Evolutionary conservation across 202 grass and related monocot genomes (phyloP).

Genomic region (Panicum virgatum): DNA sequence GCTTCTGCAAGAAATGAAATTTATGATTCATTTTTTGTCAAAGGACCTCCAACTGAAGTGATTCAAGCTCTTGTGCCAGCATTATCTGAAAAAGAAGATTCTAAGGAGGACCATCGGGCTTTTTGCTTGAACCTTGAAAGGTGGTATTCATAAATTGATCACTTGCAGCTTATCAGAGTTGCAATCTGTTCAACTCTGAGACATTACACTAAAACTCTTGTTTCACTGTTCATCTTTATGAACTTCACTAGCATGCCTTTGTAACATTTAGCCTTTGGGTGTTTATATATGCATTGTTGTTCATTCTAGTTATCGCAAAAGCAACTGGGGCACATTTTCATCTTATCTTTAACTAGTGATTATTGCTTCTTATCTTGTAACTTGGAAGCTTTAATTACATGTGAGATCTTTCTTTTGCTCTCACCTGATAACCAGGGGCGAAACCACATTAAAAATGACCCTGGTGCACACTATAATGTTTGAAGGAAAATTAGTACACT

Average conservation of each 20-base stretch:
- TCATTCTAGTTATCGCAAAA: not conserved
- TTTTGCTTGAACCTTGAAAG: slow-evolving; percentile 80
- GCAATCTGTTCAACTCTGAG: not conserved
- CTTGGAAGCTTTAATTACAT: not conserved
- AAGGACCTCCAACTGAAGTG: slow-evolving; percentile 83
- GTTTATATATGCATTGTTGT: not conserved
- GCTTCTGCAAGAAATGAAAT: slow-evolving; percentile 64
- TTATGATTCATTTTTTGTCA: slow-evolving; percentile 91
- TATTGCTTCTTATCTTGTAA: not conserved
- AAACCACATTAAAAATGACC: too few relatives aligned
- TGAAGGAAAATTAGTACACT: too few relatives aligned
- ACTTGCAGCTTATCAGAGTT: slow-evolving; percentile 10
- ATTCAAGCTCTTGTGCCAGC: slow-evolving; percentile 76
- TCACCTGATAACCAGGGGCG: not conserved
- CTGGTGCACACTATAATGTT: too few relatives aligned
- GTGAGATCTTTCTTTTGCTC: not conserved
- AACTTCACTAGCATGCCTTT: not conserved
- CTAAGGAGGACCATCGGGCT: slow-evolving; percentile 61
- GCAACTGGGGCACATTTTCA: slow-evolving; percentile 22
- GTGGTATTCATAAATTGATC: slow-evolving; percentile 38
- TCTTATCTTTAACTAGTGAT: slow-evolving; percentile 17
- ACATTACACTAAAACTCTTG: not conserved
- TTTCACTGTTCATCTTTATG: slow-evolving; percentile 10
- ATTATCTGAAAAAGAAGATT: slow-evolving; percentile 61
- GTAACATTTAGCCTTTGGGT: not conserved